These are phyloP conservation scores for Fusarium pseudograminearum DNA, from an alignment of 2,329 filamentous ascomycete genomes.

Conservation along the genomic window DNA sequence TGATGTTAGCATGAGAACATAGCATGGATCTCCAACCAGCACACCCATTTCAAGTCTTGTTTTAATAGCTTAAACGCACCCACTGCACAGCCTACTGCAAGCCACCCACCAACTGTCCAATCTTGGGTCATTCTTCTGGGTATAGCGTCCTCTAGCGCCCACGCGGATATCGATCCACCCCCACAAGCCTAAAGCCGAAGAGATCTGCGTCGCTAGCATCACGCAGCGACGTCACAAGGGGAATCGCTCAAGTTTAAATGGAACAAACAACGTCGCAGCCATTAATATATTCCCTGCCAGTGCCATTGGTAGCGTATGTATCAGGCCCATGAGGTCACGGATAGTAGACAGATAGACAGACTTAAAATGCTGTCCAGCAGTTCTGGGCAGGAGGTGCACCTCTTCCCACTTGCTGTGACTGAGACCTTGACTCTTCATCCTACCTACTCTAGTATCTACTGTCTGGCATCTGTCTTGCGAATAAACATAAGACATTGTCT, in stretches of 20 bases:
- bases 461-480: slow-evolving; percentile 1
- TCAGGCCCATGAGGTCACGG: slow-evolving; percentile 32
- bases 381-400: slow-evolving; percentile 1
- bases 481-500: slow-evolving; percentile 27
- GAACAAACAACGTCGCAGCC: slow-evolving; percentile 29
- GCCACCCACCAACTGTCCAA: slow-evolving; percentile 6
- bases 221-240: slow-evolving; percentile 44
- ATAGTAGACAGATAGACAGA: background rate
- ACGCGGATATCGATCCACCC: slow-evolving; percentile 30
- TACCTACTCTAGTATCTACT: background rate
- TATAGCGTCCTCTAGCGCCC: slow-evolving; percentile 34
- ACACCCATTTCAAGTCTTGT: slow-evolving; percentile 3
- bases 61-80: slow-evolving; percentile 16
- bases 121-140: slow-evolving; percentile 19
- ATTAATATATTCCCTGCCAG: background rate
- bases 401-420: slow-evolving; percentile 24
- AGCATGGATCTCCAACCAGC: background rate
- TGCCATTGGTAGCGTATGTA: background rate
- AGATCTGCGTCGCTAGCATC: slow-evolving; percentile 40
- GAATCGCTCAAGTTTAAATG: slow-evolving; percentile 10
- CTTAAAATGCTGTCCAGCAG: background rate
- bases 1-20: slow-evolving; percentile 17
- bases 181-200: slow-evolving; percentile 16
- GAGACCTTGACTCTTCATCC: slow-evolving; percentile 14
- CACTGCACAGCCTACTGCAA: slow-evolving; percentile 16